Evolutionary conservation across 2,329 filamentous ascomycete species (phyloP).

Genomic region (Orbilia brochopaga): DNA sequence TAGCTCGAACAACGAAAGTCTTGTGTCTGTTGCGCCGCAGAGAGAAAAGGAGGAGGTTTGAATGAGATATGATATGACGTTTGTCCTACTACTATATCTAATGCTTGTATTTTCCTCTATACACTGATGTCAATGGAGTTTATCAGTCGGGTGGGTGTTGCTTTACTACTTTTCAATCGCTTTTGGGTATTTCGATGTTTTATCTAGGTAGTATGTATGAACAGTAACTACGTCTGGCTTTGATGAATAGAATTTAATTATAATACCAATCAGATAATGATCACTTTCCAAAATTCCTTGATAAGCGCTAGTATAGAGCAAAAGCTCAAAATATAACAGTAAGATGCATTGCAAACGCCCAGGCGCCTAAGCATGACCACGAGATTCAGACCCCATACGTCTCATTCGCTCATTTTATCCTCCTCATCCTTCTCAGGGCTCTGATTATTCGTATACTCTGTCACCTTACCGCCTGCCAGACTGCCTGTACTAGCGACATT

Average conservation of each 20-base stretch:
- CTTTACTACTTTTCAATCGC: no score
- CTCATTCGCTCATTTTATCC: slow-evolving; percentile 1
- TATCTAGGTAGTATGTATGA: no score
- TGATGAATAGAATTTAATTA: no score
- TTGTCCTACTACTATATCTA: background rate
- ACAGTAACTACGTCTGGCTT: no score
- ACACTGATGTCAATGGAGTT: no score
- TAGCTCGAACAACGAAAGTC: background rate
- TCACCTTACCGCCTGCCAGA: slow-evolving; percentile 45
- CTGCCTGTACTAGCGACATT: slow-evolving; percentile 44
- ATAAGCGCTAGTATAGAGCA: no score
- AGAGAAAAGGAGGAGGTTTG: slow-evolving; percentile 1
- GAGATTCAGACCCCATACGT: background rate
- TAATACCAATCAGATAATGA: no score
- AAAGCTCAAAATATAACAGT: no score
- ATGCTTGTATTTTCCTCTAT: no score
- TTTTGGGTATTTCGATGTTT: no score
- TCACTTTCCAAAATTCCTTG: no score
- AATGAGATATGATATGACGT: background rate
- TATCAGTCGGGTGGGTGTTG: no score
- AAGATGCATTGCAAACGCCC: background rate
- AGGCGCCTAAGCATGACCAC: slow-evolving; percentile 9
- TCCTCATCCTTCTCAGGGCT: slow-evolving; percentile 16
- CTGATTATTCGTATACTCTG: slow-evolving; percentile 45
- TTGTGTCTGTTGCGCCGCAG: background rate